Base-by-base conservation (phyloP, 2,329 filamentous ascomycete species). In the Teratosphaeria epicoccoides region DNA sequence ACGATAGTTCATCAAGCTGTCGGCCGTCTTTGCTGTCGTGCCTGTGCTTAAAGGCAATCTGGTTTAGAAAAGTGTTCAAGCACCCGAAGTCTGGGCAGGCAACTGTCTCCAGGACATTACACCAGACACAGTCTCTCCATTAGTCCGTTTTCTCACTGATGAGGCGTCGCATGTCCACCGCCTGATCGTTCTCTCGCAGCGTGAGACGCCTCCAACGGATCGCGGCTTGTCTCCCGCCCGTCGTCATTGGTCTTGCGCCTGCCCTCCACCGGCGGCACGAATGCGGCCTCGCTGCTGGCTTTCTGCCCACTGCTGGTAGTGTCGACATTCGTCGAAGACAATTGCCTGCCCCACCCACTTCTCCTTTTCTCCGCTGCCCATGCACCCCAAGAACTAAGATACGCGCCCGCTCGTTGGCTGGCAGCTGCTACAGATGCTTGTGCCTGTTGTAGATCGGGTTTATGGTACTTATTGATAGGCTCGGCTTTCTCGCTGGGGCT, bases 301-400 rank as follows among this genome's bases (percentile, higher is more conserved):
- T 24, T 33, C 33, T 22, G 28, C 22, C 4, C 6, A 23, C 23
- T 17, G 17, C 37, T n/a, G 43, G 14, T 22, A 43, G 24, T 24
- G 43, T 26, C 43, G n/a, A 24, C 43, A 20, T 25, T 20, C 7
- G 6, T 28, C 20, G 44, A 29, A 24, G 43, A 17, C 7, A 17
- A 25, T 23, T 23, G 46, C 24, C 54, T 20, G 11, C 46, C 47
- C 65, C 64, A 68, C 6, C 63, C 75, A 63, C 74, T 71, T 63
- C 84, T 86, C 56, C 84, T 76, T 71, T 90, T 91, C 71, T 93
- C 86, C 47, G 83, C 83, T 4, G 81, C 81, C 81, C 81, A 84
- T 1, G 73, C 68, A 4, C 80, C 75, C 81, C 81, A 84, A 0
- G 78, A 81, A 51, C 76, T 81, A 47, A 84, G 67, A 60, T 84